Evolutionary conservation across 2,329 filamentous ascomycete genomes (phyloP).

Genomic region (Cladosporium cucumerinum): DNA sequence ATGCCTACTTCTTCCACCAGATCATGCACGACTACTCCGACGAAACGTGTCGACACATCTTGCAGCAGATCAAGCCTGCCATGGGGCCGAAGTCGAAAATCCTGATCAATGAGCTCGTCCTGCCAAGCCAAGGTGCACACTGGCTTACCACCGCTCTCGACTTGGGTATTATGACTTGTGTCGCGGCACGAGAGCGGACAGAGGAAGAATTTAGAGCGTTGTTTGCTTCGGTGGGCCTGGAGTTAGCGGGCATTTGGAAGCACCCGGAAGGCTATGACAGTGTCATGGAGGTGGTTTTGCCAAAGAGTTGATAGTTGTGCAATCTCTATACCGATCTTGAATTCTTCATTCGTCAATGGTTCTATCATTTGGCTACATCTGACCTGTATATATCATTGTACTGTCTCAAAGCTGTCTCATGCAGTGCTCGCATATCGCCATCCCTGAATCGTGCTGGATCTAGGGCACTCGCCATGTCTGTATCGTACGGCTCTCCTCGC

Average conservation of each 20-base stretch:
- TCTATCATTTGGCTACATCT: neutral
- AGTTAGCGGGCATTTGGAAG: neutral
- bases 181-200: neutral
- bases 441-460: neutral
- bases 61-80: slow-evolving; percentile 16
- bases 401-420: neutral
- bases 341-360: neutral
- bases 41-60: slow-evolving; percentile 14
- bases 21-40: slow-evolving; percentile 22
- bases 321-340: neutral
- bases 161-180: neutral
- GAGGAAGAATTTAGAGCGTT: neutral
- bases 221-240: neutral
- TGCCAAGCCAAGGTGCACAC: slow-evolving; percentile 17
- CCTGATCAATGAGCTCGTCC: slow-evolving; percentile 23
- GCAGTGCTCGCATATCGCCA: neutral
- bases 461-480: neutral
- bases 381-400: neutral
- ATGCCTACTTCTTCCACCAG: slow-evolving; percentile 23
- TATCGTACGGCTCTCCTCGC: neutral
- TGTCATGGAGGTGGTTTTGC: neutral
- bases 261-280: slow-evolving; percentile 4
- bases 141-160: slow-evolving; percentile 1
- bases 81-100: slow-evolving; percentile 14
- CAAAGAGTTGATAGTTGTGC: neutral